Conservation (phyloP, 176 grass and related monocot genomes). For the Carex cristatella region DNA sequence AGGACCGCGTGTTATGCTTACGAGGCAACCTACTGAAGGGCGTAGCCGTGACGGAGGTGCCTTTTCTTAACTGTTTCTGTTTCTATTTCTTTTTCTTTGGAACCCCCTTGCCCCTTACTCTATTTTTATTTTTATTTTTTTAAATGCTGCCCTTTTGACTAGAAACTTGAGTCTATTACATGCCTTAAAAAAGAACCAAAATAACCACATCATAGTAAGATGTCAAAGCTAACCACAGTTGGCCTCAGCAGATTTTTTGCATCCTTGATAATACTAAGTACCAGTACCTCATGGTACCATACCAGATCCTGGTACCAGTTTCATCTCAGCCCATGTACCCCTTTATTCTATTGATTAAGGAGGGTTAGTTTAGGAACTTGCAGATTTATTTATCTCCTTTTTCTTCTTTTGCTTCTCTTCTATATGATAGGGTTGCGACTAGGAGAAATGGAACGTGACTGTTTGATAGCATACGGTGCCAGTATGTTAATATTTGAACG, state of each 20-base stretch:
- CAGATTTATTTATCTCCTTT: not conserved
- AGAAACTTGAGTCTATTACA: no score
- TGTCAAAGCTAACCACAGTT: no score
- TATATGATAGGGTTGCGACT: slow-evolving; percentile 59
- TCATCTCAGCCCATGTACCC: no score
- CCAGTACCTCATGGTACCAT: no score
- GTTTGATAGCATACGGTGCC: slow-evolving; percentile 89
- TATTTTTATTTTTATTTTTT: no score
- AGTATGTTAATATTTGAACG: slow-evolving; percentile 98
- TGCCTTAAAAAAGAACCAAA: no score
- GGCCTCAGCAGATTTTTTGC: no score
- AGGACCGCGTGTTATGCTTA: slow-evolving; percentile 69
- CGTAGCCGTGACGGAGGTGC: slow-evolving; percentile 86
- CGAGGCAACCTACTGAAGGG: slow-evolving; percentile 93
- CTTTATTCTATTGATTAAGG: not conserved
- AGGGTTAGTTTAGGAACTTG: not conserved
- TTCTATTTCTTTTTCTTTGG: not conserved
- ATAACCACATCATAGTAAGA: no score
- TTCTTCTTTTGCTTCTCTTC: not conserved
- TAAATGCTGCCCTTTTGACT: no score
- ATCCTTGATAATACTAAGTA: no score
- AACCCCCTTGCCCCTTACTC: not conserved
- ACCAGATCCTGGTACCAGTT: no score
- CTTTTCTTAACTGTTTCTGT: slow-evolving; percentile 18
- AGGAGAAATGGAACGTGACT: slow-evolving; percentile 98